These are phyloP conservation scores for Royoungia palumana DNA, from an alignment of 768 basidiomycete species.

Conservation along the genomic window DNA sequence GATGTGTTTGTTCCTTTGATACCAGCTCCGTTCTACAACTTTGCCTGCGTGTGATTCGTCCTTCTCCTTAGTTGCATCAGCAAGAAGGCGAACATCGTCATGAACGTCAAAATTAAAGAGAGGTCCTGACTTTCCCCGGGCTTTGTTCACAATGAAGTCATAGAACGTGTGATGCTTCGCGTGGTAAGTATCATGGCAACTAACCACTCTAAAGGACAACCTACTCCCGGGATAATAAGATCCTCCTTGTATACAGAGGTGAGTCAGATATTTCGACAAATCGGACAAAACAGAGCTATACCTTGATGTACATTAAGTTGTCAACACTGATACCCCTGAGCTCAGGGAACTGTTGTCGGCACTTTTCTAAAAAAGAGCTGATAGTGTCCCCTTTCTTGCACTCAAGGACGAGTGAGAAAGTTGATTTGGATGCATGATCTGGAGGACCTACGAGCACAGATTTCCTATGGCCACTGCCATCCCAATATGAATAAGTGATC, in stretches of 20 bases:
- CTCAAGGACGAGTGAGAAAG: conserved; percentile 38
- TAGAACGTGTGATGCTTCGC: conserved; percentile 96
- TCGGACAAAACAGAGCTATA: conserved; percentile 28
- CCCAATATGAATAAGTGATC: conserved; percentile 96
- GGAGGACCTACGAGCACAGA: conserved; percentile 68
- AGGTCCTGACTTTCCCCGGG: conserved; percentile 96
- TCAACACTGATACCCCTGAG: conserved; percentile 87
- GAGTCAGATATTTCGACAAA: conserved; percentile 3
- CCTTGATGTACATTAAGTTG: conserved; percentile 99
- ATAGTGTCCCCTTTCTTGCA: conserved; percentile 97
- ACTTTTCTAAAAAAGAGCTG: conserved; percentile 85
- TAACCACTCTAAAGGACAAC: conserved; percentile 21
- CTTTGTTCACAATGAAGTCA: conserved; percentile 97
- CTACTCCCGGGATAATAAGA: conserved; percentile 92
- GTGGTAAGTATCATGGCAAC: neutral
- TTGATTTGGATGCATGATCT: neutral
- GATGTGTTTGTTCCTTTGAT: conserved; percentile 95
- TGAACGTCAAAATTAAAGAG: conserved; percentile 99
- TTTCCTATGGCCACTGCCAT: conserved; percentile 95
- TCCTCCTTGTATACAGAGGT: conserved; percentile 67
- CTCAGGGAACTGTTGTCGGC: conserved; percentile 89
- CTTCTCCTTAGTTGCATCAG: conserved; percentile 95
- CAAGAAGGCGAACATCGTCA: conserved; percentile 91
- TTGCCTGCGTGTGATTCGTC: conserved; percentile 99
- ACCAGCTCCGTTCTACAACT: conserved; percentile 94